phyloP scores from a whole-genome alignment of 306 rosid species.

The Vicia sativa region DNA sequence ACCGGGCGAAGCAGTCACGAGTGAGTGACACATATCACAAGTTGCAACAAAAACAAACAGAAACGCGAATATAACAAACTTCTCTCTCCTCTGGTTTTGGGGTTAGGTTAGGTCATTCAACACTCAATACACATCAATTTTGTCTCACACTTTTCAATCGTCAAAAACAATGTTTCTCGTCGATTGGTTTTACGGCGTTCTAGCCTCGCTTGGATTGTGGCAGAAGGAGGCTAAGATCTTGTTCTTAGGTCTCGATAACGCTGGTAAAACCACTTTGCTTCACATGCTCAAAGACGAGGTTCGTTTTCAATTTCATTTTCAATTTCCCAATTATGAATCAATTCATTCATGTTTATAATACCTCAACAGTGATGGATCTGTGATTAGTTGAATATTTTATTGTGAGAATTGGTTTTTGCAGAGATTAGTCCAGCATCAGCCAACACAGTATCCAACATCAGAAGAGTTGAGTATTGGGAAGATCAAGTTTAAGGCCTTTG shows the following conservation, averaged over 20 bases:
- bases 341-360: background rate
- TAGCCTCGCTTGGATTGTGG: slow-evolving; percentile 90
- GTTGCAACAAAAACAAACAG: background rate
- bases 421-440: slow-evolving; percentile 95
- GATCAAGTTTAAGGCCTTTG: slow-evolving; percentile 93
- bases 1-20: background rate
- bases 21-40: background rate
- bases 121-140: slow-evolving; percentile 16
- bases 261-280: slow-evolving; percentile 89
- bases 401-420: slow-evolving; percentile 54
- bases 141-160: slow-evolving; percentile 16
- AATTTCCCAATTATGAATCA: background rate
- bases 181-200: slow-evolving; percentile 88
- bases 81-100: slow-evolving; percentile 33
- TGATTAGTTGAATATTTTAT: slow-evolving; percentile 8
- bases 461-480: slow-evolving; percentile 93
- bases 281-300: slow-evolving; percentile 98
- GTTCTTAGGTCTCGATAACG: slow-evolving; percentile 87
- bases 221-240: slow-evolving; percentile 96
- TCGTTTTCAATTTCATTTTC: slow-evolving; percentile 8
- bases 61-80: slow-evolving; percentile 9
- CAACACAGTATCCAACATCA: slow-evolving; percentile 89
- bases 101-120: slow-evolving; percentile 53
- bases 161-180: slow-evolving; percentile 59
- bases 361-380: background rate